Evolutionary conservation across 306 rosid species (phyloP), one percentile per base, ranked within the genome.

Genomic region (Psophocarpus tetragonolobus): DNA sequence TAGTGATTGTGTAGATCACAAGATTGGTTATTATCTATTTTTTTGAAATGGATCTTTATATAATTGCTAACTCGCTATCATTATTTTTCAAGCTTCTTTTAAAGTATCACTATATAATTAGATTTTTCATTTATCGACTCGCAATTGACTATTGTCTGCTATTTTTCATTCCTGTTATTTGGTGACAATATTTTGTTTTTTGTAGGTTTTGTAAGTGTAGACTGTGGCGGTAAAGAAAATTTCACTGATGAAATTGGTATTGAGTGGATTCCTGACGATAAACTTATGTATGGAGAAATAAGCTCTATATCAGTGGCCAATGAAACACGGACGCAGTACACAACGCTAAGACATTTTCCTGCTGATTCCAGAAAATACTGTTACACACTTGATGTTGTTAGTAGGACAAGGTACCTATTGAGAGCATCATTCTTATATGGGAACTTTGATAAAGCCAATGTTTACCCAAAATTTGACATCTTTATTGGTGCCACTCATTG

Each of bases 391-490:
- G 84, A 87, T 85, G 94, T 92, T 72, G 84, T 85, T 29, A 89
- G 92, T 76, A 91, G 99, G 85, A 92, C 97, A 48, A 85, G 99
- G 80, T 95, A 92, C 85, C 90, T 95, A 8, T 62, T 95, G 58
- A 85, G 99, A 84, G 91, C 92, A 23, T 82, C 99, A 32, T 95
- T 95, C 88, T 84, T 95, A 88, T 95, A 95, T 32, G 99, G 99
- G 20, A 89, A 95, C 91, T 95, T 92, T 66, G 99, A 95, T 82
- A 80, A 69, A 44, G 86, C 89, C 76, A 91, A 95, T 58, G 97
- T 92, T 60, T 95, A 95, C 87, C 99, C 99, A 3, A 91, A 90
- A 75, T 95, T 95, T 26, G 97, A 95, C 81, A 84, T 95, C 77
- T 95, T 97, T 69, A 36, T 95, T 42, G 99, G 99, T 80, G 92